phyloP scores from a whole-genome alignment of 495 filamentous ascomycete genomes.

The Trichoderma asperelloides region DNA sequence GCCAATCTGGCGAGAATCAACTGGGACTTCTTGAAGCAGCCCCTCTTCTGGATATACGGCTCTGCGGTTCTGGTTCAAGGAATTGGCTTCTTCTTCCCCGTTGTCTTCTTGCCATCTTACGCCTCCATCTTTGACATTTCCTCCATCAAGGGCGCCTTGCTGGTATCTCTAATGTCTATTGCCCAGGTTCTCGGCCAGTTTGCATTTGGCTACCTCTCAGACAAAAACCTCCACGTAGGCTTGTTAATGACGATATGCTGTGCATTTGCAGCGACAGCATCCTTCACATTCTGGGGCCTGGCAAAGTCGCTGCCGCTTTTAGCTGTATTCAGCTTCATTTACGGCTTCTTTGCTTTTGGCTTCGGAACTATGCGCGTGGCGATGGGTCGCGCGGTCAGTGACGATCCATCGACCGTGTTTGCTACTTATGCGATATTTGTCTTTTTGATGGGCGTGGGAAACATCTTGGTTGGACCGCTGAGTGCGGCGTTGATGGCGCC shows the following conservation, averaged over 20 bases:
- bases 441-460: constrained; percentile 25
- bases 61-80: constrained; percentile 23
- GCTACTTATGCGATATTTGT: constrained; percentile 18
- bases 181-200: constrained; percentile 26
- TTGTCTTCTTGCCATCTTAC: constrained; percentile 26
- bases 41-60: constrained; percentile 25
- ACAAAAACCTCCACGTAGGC: constrained; percentile 17
- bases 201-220: constrained; percentile 26
- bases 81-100: constrained; percentile 27
- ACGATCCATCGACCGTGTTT: constrained; percentile 19
- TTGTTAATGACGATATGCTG: not conserved
- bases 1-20: constrained; percentile 12
- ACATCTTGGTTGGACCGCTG: constrained; percentile 26
- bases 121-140: constrained; percentile 23
- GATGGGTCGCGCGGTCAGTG: constrained; percentile 23
- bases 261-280: constrained; percentile 15
- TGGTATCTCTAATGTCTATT: constrained; percentile 24
- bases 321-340: constrained; percentile 23
- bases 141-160: constrained; percentile 20
- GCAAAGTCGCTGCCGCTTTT: constrained; percentile 17
- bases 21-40: constrained; percentile 18
- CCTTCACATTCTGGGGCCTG: constrained; percentile 24
- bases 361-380: constrained; percentile 22
- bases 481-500: constrained; percentile 14
- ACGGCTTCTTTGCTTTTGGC: constrained; percentile 31